phyloP scores from a whole-genome alignment of 225 moss, liverwort and hornwort genomes.

The Antitrichia curtipendula region DNA sequence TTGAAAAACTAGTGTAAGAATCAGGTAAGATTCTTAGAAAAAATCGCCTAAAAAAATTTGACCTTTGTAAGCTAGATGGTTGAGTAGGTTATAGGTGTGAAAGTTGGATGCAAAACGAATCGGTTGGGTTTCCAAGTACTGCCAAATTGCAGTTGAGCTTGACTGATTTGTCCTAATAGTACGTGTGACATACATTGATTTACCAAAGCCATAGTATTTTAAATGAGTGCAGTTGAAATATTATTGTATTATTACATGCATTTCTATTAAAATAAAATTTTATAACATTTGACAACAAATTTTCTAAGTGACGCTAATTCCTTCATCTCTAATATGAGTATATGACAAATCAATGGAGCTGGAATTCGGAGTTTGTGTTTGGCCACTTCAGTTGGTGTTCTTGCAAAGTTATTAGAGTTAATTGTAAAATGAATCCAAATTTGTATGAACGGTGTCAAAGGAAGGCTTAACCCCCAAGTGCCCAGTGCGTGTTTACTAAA shows the following conservation, averaged over 20 bases:
- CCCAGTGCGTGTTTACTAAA: too few species aligned
- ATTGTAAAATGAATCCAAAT: too few species aligned
- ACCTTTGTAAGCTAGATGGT: accelerated
- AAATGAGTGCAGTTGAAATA: accelerated
- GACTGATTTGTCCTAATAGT: too few species aligned
- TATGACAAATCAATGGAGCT: neutral
- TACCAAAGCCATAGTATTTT: neutral
- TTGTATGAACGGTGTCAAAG: too few species aligned
- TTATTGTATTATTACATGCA: neutral
- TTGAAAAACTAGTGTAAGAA: neutral
- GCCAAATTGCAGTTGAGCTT: neutral
- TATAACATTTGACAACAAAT: too few species aligned
- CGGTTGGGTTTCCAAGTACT: neutral
- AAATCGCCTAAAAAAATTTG: neutral
- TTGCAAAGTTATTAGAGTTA: neutral
- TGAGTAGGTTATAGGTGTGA: neutral
- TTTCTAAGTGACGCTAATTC: neutral
- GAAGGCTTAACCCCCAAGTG: too few species aligned
- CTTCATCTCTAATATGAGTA: neutral
- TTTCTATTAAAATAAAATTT: neutral
- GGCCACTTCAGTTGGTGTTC: too few species aligned
- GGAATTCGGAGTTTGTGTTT: neutral
- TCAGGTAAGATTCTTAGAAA: accelerated
- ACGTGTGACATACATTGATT: neutral
- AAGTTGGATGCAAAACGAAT: neutral